A percentile compares a stretch with the other conserved stretches of the same genome.
Conservation (phyloP, 2,329 filamentous ascomycete species). For the Beauveria sp. region DNA sequence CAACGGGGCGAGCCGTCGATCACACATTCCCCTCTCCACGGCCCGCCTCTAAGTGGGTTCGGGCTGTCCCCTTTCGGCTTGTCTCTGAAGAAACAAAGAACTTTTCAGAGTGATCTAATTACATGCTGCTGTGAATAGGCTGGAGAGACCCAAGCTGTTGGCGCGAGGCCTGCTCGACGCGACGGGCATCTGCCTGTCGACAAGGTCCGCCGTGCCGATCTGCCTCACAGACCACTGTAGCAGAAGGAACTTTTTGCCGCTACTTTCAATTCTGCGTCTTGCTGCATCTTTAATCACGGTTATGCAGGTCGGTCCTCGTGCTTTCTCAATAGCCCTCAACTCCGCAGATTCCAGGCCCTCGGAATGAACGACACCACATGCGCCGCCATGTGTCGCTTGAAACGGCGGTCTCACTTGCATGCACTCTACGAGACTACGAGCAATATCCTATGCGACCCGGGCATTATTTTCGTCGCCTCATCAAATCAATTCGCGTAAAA, state of each 20-base stretch:
- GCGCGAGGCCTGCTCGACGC: neutral
- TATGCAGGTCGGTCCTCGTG: neutral
- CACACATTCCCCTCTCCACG: neutral
- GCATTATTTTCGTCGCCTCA: neutral
- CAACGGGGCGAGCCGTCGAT: neutral
- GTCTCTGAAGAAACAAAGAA: neutral
- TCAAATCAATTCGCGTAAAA: neutral
- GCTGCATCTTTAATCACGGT: neutral
- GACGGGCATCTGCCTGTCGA: neutral
- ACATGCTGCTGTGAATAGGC: neutral
- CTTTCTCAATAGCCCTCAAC: neutral
- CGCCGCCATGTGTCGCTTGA: slow-evolving; percentile 3
- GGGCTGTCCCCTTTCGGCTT: neutral
- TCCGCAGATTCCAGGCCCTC: slow-evolving; percentile 2
- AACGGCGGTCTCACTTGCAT: neutral
- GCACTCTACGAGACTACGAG: neutral
- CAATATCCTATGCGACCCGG: neutral
- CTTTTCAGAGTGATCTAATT: neutral
- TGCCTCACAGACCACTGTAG: neutral
- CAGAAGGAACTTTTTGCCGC: neutral
- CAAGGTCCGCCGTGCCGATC: neutral
- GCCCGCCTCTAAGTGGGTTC: neutral
- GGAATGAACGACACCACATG: slow-evolving; percentile 7
- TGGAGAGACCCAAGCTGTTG: slow-evolving; percentile 6
- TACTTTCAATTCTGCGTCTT: too few species aligned